phyloP scores from a whole-genome alignment of 371 early-diverging fungal genomes.

The Lichtheimia hyalospora region DNA sequence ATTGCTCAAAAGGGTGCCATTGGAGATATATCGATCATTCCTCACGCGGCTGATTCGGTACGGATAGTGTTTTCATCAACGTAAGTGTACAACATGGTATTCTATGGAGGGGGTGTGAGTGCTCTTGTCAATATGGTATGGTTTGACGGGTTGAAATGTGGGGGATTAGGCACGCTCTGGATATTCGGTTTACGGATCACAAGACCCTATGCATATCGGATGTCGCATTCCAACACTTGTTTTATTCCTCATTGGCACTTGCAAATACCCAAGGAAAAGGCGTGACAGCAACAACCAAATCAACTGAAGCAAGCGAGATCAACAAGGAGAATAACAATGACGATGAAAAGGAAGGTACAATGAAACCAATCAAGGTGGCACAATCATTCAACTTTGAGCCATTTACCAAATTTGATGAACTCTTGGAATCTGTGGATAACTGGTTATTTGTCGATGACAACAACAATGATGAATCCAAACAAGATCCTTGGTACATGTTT shows the following conservation, averaged over 20 bases:
- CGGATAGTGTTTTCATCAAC: conserved; percentile 57
- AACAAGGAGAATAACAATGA: background rate
- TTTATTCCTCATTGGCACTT: conserved; percentile 21
- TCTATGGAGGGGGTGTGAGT: too few relatives aligned
- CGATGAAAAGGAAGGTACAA: background rate
- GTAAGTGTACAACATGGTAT: conserved; percentile 22
- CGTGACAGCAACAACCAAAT: conserved; percentile 4
- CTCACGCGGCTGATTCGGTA: conserved; percentile 52
- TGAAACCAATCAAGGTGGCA: conserved; percentile 30
- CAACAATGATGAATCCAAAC: conserved; percentile 9
- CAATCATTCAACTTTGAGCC: conserved; percentile 39
- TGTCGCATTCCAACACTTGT: conserved; percentile 33
- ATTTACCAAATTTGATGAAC: conserved; percentile 29
- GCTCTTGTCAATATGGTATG: too few relatives aligned
- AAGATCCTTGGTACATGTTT: conserved; percentile 4
- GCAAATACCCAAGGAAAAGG: conserved; percentile 10
- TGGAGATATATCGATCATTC: conserved; percentile 52
- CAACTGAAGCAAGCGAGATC: background rate
- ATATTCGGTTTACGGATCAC: conserved; percentile 39
- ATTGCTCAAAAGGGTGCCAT: conserved; percentile 31
- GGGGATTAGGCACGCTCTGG: conserved; percentile 32
- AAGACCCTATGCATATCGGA: conserved; percentile 38
- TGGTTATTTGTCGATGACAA: conserved; percentile 35
- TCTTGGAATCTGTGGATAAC: conserved; percentile 27
- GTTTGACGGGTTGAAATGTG: background rate